Evolutionary conservation across 2,329 filamentous ascomycete species (phyloP).

Genomic region (Tothia fuscella): DNA sequence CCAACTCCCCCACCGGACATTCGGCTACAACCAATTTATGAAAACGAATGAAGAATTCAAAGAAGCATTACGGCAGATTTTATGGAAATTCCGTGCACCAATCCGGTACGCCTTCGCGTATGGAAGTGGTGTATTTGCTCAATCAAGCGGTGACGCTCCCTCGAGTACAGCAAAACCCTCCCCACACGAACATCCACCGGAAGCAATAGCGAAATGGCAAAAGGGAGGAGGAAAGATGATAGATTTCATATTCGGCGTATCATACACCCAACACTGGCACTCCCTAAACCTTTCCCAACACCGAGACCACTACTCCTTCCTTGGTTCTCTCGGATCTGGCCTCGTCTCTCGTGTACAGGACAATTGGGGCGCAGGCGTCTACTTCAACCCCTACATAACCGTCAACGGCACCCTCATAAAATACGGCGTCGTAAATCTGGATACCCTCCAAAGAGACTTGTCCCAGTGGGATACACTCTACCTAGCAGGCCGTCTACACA

Average conservation of each 20-base stretch:
- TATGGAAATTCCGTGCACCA: conserved; percentile 85
- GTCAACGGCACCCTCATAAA: conserved; percentile 95
- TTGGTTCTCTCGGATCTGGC: conserved; percentile 74
- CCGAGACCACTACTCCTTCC: conserved; percentile 79
- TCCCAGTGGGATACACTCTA: conserved; percentile 90
- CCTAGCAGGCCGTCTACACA: conserved; percentile 89
- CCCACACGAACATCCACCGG: conserved; percentile 71
- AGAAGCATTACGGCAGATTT: conserved; percentile 70
- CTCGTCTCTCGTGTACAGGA: conserved; percentile 80
- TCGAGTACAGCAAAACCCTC: conserved; percentile 35
- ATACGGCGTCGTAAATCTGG: conserved; percentile 91
- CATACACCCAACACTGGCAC: conserved; percentile 93
- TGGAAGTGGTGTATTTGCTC: conserved; percentile 90
- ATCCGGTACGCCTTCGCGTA: conserved; percentile 97
- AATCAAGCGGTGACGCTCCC: conserved; percentile 40
- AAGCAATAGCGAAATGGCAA: conserved; percentile 73
- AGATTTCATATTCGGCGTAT: conserved; percentile 94
- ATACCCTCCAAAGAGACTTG: conserved; percentile 77
- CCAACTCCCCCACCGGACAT: conserved; percentile 64
- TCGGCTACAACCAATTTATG: conserved; percentile 94
- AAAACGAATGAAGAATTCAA: conserved; percentile 93
- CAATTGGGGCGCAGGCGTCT: conserved; percentile 80
- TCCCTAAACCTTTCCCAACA: conserved; percentile 82
- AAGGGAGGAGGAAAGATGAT: conserved; percentile 90
- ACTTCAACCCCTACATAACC: conserved; percentile 93